phyloP scores from a whole-genome alignment of 352 stramenopile species.

The Blastocystis sp. region DNA sequence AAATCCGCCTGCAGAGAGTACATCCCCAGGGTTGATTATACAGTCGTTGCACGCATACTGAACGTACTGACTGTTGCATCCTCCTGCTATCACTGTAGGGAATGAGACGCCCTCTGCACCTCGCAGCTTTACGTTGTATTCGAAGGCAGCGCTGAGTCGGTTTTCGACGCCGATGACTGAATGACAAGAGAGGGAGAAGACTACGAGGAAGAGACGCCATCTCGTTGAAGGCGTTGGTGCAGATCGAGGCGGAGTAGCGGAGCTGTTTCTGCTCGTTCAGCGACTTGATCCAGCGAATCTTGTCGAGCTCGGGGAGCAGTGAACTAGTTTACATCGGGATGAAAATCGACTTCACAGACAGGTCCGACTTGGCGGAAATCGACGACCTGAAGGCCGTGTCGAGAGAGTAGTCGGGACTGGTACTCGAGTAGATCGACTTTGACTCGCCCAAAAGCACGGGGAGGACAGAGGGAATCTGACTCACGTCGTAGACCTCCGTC shows the following conservation, averaged over 20 bases:
- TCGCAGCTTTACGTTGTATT: slow-evolving; percentile 48
- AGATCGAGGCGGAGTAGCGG: slow-evolving; percentile 24
- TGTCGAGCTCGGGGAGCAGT: slow-evolving; percentile 31
- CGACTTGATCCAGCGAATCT: slow-evolving; percentile 54
- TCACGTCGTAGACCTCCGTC: neutral
- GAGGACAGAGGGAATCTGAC: neutral
- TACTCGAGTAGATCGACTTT: neutral
- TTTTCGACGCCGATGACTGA: slow-evolving; percentile 51
- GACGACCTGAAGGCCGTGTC: neutral
- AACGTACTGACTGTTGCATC: slow-evolving; percentile 27
- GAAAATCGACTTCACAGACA: neutral
- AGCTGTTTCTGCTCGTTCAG: slow-evolving; percentile 54
- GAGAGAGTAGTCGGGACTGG: neutral
- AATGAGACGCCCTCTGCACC: slow-evolving; percentile 13
- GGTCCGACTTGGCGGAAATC: neutral
- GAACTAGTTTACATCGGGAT: neutral
- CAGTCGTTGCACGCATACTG: slow-evolving; percentile 28
- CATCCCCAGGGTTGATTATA: slow-evolving; percentile 24
- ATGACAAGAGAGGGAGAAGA: neutral
- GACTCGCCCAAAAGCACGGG: neutral
- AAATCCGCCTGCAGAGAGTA: neutral
- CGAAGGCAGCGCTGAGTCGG: slow-evolving; percentile 14
- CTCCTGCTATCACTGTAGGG: slow-evolving; percentile 6
- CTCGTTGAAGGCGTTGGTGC: slow-evolving; percentile 39
- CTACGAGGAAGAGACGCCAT: neutral